Evolutionary conservation across 2,329 filamentous ascomycete genomes (phyloP).

Genomic region (Colletotrichum musae): DNA sequence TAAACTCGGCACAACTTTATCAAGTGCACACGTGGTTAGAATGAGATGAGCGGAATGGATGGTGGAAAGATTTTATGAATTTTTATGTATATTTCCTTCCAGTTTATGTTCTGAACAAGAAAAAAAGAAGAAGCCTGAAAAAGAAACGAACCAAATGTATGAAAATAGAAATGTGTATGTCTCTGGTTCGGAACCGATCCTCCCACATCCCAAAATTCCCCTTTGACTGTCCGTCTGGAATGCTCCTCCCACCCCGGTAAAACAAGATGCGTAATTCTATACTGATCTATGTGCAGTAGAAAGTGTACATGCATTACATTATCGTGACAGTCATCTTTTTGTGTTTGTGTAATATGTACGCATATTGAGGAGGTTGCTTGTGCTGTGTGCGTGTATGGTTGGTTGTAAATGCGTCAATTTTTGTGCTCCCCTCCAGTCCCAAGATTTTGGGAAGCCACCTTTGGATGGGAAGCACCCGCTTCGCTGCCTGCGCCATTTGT

Average conservation of each 20-base stretch:
- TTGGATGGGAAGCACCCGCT: no score
- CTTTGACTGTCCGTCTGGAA: neutral
- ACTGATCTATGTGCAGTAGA: conserved; percentile 40
- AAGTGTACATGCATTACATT: conserved; percentile 39
- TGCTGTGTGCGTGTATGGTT: conserved; percentile 5
- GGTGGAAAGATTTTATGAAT: no score
- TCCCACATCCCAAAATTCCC: no score
- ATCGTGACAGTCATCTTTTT: conserved; percentile 40
- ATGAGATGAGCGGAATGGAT: no score
- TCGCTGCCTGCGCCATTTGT: conserved; percentile 25
- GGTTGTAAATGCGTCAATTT: conserved; percentile 14
- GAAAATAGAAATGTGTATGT: no score
- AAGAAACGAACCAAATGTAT: no score
- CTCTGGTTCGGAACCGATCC: no score
- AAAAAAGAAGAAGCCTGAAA: no score
- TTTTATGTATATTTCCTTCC: no score
- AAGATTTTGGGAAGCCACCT: neutral
- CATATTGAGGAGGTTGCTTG: neutral
- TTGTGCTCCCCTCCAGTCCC: neutral
- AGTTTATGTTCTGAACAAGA: no score
- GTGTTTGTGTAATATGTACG: conserved; percentile 20
- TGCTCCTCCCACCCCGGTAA: neutral
- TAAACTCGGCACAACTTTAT: no score
- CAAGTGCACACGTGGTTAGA: no score
- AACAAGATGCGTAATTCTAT: conserved; percentile 33